Base-by-base conservation (phyloP, 2,329 filamentous ascomycete genomes). In the Colletotrichum australisinense region DNA sequence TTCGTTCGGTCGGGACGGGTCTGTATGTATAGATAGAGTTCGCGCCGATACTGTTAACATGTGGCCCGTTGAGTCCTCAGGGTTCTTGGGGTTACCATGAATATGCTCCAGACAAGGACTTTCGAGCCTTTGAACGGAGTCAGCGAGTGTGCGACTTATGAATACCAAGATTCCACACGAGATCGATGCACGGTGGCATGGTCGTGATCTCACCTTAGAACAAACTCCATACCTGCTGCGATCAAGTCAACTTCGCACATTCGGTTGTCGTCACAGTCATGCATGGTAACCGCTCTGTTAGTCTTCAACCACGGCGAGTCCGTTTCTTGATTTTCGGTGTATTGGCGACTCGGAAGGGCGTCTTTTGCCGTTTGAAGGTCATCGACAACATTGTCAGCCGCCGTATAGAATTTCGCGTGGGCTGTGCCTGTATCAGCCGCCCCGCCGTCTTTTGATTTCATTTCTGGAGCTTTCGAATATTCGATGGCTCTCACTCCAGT, bases 201-300 rank as follows among this genome's bases (percentile, higher is more conserved):
- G 38, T 16, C 6, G 38, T 42, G 38, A 5, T 42, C 78, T 67
- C 72, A 80, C 81, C 76, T 79, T 16, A 83, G 58, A 1, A 83
- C 80, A 71, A 83, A 83, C 8, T 83, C 79, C 77, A 83, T 80
- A 4, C 79, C 81, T 14, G 79, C 55, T 1, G 52, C 67, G 1
- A 69, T 65, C 4, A 67, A 67, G 49, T 81, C 78, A n/a, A 78
- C 63, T 7, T 79, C 79, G 56, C 75, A 74, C n/a, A 77, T 35
- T 9, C 75, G 74, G 14, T 64, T 3, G 24, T 32, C 42, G 7
- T n/a, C 42, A 14, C n/a, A 67, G 22, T 14, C 8, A 2, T 11
- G 12, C 9, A 24, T 35, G 30, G 49, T 35, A 30, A 24, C 46
- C 42, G 12, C 28, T 22, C 9, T 24, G 26, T 14, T 19, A 11